These are phyloP conservation scores for Isatis lusitanica DNA, from an alignment of 441 rosid species.

Conservation along the genomic window DNA sequence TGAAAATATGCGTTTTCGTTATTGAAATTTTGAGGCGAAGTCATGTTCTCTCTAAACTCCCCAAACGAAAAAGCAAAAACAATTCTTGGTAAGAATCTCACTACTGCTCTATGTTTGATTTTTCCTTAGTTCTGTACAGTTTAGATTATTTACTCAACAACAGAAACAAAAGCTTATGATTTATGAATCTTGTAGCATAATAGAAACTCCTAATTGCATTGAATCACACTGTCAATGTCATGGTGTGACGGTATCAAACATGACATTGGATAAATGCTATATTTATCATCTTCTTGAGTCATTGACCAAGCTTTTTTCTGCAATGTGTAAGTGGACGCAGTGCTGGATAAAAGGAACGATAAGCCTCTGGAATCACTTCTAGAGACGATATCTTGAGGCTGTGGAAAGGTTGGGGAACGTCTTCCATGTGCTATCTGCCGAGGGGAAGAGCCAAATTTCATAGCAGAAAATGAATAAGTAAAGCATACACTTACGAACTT, in stretches of 20 bases:
- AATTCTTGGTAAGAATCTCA: not conserved
- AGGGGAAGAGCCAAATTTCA: conserved; percentile 81
- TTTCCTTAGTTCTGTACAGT: not conserved
- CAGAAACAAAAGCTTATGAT: not conserved
- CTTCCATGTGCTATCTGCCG: conserved; percentile 68
- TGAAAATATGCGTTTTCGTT: not conserved
- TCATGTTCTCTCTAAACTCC: not conserved
- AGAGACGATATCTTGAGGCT: conserved; percentile 85
- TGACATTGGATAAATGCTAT: not conserved
- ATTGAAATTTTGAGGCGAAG: not conserved
- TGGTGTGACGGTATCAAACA: not conserved
- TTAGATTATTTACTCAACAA: not conserved
- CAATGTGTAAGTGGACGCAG: conserved; percentile 80
- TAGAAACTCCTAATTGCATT: not conserved
- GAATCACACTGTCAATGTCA: not conserved
- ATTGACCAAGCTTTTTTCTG: not conserved
- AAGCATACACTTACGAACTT: not conserved
- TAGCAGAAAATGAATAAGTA: conserved; percentile 57
- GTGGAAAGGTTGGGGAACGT: conserved; percentile 81
- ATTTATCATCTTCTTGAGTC: not conserved
- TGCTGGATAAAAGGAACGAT: conserved; percentile 93
- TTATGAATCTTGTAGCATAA: not conserved
- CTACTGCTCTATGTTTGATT: too few species aligned
- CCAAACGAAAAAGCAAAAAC: not conserved
- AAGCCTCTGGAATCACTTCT: conserved; percentile 83